These are phyloP conservation scores for Saccharomycopsis microspora DNA, from an alignment of 805 yeast species.

Conservation along the genomic window DNA sequence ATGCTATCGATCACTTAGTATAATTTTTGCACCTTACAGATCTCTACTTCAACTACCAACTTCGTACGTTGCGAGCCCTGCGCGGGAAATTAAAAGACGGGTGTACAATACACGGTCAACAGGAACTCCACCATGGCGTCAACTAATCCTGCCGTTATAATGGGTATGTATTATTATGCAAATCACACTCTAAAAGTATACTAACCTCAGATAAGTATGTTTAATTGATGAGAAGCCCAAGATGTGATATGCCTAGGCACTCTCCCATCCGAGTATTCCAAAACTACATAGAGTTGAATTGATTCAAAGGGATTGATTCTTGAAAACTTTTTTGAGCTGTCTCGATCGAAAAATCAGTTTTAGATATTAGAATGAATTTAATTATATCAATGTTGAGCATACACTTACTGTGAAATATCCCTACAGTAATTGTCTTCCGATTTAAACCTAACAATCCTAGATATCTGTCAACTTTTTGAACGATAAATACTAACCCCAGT, in stretches of 20 bases:
- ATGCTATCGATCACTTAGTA: too few species aligned
- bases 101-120: too few species aligned
- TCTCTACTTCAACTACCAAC: too few species aligned
- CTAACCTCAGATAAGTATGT: slow-evolving; percentile 4
- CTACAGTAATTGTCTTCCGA: neutral
- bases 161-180: slow-evolving; percentile 5
- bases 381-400: neutral
- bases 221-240: neutral
- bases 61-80: too few species aligned
- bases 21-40: too few species aligned
- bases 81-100: too few species aligned
- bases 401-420: neutral
- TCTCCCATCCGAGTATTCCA: neutral
- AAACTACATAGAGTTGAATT: too few species aligned
- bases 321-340: too few species aligned
- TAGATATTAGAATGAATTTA: neutral
- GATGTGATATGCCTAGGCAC: neutral
- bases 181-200: neutral
- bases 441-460: neutral
- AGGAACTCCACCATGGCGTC: slow-evolving; percentile 10
- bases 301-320: too few species aligned
- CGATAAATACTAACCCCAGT: slow-evolving; percentile 24
- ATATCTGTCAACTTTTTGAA: too few species aligned
- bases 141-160: slow-evolving; percentile 15
- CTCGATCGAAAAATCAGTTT: neutral